Evolutionary conservation across 1,284 basidiomycete genomes (phyloP), one percentile per base, ranked within the genome.

Genomic region (Golubevia pallescens): DNA sequence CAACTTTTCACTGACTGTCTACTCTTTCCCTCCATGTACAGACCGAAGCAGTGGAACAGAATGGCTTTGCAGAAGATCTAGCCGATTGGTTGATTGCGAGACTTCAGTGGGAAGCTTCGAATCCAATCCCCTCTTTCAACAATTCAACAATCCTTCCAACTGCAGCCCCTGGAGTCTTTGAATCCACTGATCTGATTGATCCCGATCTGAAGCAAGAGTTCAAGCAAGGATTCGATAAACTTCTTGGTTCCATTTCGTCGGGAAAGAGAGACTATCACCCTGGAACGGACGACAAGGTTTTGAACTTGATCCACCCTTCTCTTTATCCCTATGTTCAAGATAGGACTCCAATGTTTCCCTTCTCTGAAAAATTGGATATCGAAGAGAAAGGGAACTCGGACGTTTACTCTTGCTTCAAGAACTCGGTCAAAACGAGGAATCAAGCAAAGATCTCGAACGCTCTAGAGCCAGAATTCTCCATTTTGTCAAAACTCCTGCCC

Each of bases 271-370:
- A 67, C 32, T 63, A 52, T 24, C 65, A 67, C 42, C 65, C 65
- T 0, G 61, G 61, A 3, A 61, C 61, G 3, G 61, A 68, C 19
- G 65, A 63, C 21, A 70, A 66, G 23, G 68, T 68, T 28, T 63
- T 63, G 10, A 64, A 70, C 20, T 48, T 70, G 48, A 55, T 70
- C n/a, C 68, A 70, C 24, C 68, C 68, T 6, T 70, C 68, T 1
- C 14, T 70, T 2, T 70, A 70, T 38, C 67, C 66, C 19, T 65
- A 63, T 24, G 66, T 70, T 2, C 58, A 60, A 28, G 66, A 10
- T 38, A 38, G 34, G 34, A 38, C 34, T 38, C 34, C 34, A 10
- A 38, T 10, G 3, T 10, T 38, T 51, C 3, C 60, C 52, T n/a
- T 20, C 19, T 23, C 28, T 20, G 42, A n/a, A n/a, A n/a, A n/a